Base-by-base conservation (phyloP, 495 filamentous ascomycete species). In the Annulohypoxylon nitens region DNA sequence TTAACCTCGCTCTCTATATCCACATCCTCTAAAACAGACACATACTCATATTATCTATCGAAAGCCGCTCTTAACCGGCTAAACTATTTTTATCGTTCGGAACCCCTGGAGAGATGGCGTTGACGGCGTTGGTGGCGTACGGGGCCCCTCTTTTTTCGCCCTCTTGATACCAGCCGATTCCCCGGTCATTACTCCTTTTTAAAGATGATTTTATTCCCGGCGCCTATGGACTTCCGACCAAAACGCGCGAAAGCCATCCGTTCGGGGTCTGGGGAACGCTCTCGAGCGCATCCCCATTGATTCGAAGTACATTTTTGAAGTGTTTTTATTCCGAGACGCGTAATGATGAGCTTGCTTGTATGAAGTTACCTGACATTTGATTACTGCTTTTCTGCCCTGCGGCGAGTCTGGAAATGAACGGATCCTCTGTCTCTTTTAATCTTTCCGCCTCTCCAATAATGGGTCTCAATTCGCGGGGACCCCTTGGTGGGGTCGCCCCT, bases 91-190 rank as follows among this genome's bases (percentile, higher is more conserved):
- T 70, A 41, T 60, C 45, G 16, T 60, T 34, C 39, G 59, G 30
- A 45, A 62, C 2, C 54, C 54, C 48, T 26, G 36, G 50, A 36
- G 69, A 59, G 69, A 62, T 45, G 75, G 73, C 65, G 73, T 77
- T 75, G 62, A 59, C 69, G 75, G 71, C 68, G 68, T 75, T 68
- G 45, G 25, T 59, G 72, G 71, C 58, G 63, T 69, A 23, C 57
- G 64, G 63, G 43, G 62, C 61, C 48, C 60, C 61, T 53, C 11
- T 60, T 53, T 59, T 54, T 60, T 45, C 53, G 53, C 53, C n/a
- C 45, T 51, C 61, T 60, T 68, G 69, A 77, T 77, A 75, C 69
- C 75, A 70, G 57, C 73, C 62, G 59, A 48, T 59, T 64, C 34
- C 67, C 51, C 70, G 51, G 60, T 36, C 70, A 34, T 51, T 60